Evolutionary conservation across 2,329 filamentous ascomycete genomes (phyloP).

Genomic region (Aspergillus thermomutatus): DNA sequence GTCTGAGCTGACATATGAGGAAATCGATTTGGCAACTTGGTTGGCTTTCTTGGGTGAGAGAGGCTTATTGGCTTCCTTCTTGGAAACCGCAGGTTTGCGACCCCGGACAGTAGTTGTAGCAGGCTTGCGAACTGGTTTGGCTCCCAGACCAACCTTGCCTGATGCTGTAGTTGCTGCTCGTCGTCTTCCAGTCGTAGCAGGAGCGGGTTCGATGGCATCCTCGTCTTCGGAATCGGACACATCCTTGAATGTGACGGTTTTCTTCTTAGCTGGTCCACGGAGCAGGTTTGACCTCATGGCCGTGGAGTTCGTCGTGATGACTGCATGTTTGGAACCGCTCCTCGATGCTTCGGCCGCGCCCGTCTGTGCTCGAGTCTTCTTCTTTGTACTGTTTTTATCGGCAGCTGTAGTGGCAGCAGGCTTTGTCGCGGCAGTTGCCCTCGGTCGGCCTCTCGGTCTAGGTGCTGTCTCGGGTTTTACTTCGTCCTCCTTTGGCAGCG

Average conservation of each 20-base stretch:
- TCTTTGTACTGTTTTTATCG: constrained; percentile 12
- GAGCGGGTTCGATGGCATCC: constrained; percentile 29
- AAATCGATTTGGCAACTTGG: constrained; percentile 42
- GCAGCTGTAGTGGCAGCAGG: constrained; percentile 8
- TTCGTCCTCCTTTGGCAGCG: constrained; percentile 9
- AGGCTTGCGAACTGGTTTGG: constrained; percentile 46
- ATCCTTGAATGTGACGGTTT: constrained; percentile 49
- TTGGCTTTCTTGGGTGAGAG: constrained; percentile 49
- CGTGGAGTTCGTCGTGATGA: constrained; percentile 28
- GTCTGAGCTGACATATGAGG: constrained; percentile 36
- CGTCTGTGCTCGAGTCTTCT: constrained; percentile 6
- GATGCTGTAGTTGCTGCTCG: constrained; percentile 19
- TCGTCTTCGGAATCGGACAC: constrained; percentile 40
- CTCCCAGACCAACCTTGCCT: constrained; percentile 38
- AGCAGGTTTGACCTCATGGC: constrained; percentile 28
- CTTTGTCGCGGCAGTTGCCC: constrained; percentile 17
- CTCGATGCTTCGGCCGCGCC: constrained; percentile 8
- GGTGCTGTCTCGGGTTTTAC: constrained; percentile 14
- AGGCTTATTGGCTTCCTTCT: constrained; percentile 31
- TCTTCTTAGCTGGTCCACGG: constrained; percentile 35
- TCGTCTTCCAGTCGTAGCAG: constrained; percentile 21
- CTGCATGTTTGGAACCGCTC: constrained; percentile 20
- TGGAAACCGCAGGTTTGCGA: constrained; percentile 32
- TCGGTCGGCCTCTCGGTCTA: constrained; percentile 30
- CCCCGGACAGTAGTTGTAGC: constrained; percentile 25